Base-by-base conservation (phyloP, 306 rosid species). In the Fragaria vesca region DNA sequence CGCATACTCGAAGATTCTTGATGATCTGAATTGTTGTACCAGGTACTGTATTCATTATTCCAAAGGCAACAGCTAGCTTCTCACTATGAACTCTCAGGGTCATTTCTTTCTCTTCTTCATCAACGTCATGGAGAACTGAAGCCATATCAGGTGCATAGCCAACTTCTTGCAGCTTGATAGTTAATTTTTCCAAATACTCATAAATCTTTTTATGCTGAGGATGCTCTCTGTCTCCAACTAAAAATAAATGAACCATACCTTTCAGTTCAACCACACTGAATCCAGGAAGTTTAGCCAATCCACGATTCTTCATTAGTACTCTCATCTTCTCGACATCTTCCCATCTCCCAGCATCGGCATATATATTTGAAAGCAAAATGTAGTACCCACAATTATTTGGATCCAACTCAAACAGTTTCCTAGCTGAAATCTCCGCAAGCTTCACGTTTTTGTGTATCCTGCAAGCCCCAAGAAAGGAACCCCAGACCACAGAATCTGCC, bases 341-440 rank as follows among this genome's bases (percentile, higher is more conserved):
- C 90, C 93, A 90, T 79, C 91, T 86, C 75, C 96, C 92, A 24
- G 92, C 90, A 73, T 89, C 96, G 51, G 93, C 97, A 82, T 90
- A 92, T 45, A 92, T 89, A 79, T 89, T 90, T 46, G 93, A 89
- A 68, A 90, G 93, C 75, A 90, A 83, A 47, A 90, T 93, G 83
- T 89, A 86, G 84, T 90, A 93, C 54, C 97, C 96, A 61, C 89
- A 87, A 72, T 90, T 89, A 77, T 86, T 74, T 34, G 96, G 89
- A 79, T 90, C 96, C 52, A 93, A 85, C 87, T 87, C 89, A 51
- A 92, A 93, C 62, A 93, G 67, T 54, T 85, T 86, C 69, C 76
- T 82, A 40, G 93, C 96, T 40, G 91, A 87, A 52, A 89, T 83
- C 88, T 90, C 93, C 54, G 89, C 93, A 57, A 93, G 87, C 72